phyloP scores from a whole-genome alignment of 768 basidiomycete genomes.

The Calocybe gangraenosa region DNA sequence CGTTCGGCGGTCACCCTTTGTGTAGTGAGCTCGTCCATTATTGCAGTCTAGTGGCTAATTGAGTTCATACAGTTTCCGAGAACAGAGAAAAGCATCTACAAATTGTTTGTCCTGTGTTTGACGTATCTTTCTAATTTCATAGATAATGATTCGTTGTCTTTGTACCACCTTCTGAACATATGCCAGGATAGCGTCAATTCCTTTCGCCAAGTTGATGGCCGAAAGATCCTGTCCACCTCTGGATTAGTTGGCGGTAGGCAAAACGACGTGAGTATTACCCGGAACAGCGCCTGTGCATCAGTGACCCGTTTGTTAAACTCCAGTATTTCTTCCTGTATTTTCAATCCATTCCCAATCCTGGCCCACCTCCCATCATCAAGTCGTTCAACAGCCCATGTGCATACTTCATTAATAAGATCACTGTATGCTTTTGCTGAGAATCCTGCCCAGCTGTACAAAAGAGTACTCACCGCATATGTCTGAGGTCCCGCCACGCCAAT shows the following conservation, averaged over 20 bases:
- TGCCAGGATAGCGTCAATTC: conserved; percentile 4
- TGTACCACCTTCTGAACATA: not conserved
- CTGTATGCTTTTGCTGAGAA: no score
- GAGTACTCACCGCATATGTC: not conserved
- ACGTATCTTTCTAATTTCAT: not conserved
- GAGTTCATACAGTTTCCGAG: not conserved
- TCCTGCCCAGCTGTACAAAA: no score
- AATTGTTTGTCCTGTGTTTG: not conserved
- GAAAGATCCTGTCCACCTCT: not conserved
- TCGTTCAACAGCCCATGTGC: no score
- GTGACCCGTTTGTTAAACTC: conserved; percentile 4
- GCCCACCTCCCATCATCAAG: not conserved
- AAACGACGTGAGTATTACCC: not conserved
- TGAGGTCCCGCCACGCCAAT: not conserved
- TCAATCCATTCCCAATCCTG: not conserved
- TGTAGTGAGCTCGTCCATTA: not conserved
- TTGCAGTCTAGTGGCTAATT: not conserved
- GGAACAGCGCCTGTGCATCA: conserved; percentile 4
- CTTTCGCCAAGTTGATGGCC: conserved; percentile 3
- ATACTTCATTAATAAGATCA: no score
- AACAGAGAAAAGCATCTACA: no score
- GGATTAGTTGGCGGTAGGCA: not conserved
- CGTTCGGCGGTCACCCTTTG: not conserved
- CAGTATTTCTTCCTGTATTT: not conserved
- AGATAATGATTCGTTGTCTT: no score